Base-by-base conservation (phyloP, 441 rosid genomes). In the Euphorbia schlechtendalii region DNA sequence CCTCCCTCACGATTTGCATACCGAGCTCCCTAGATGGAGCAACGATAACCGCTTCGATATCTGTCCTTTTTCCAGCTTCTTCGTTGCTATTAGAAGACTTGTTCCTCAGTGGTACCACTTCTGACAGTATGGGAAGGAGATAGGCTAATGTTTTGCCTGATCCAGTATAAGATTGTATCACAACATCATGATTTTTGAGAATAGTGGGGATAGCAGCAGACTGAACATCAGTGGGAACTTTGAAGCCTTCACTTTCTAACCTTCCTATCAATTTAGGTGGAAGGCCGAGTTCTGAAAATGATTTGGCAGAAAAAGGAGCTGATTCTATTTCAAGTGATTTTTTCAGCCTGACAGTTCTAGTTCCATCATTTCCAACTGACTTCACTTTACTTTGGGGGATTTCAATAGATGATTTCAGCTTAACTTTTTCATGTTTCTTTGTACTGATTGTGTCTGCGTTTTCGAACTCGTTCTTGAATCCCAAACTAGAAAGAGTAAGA, bases 1-100 rank as follows among this genome's bases (percentile, higher is more conserved):
- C 62, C 82, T 92, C 97, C 77, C 98, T 85, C 69, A 90, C 90
- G 28, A 90, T 88, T 72, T 90, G 98, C 97, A 92, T 90, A 40
- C 87, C 97, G 46, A 92, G 78, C 73, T 88, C 96, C 78, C 97
- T 82, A 43, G 98, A 92, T 0, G 98, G 96, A 73, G 98, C 97
- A 73, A 92, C 90, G 22, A 90, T 81, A 65, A 92, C 89, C 24
- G 89, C 98, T 72, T 88, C 88, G 41, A 92, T 84, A 56, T 86
- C 96, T 11, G 66, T 30, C 61, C 76, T 86, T 75, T 80, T 83
- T 43, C 75, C 79, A 27, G 49, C 30, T 59, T 76, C 88, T 71
- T 63, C 65, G 10, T 61, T 34, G 17, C 68, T 75, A 71, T 70
- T 76, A 8, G 69, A 51, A 73, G 82, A 74, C 56, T 75, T 76